Evolutionary conservation across 768 basidiomycete genomes (phyloP), one percentile per base, ranked within the genome.

Genomic region (Naematelia aurantialba): DNA sequence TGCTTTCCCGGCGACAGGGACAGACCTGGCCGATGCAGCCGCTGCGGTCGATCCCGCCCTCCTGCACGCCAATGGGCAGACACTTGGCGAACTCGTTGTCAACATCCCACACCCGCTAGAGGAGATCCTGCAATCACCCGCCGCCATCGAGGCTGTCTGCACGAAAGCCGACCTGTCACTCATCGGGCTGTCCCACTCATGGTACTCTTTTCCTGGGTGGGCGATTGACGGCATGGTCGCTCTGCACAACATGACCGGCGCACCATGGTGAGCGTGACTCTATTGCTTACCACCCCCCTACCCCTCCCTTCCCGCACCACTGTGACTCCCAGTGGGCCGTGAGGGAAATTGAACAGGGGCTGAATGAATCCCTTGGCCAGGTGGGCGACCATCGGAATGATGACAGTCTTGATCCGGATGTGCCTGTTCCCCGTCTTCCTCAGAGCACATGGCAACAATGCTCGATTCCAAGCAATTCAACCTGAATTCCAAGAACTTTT

Each of bases 371-470:
- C 55, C 17, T 39, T 30, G 14, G 19, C 12, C 29, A 73, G 72
- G 72, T 74, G 73, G 75, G 72, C 61, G 3, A 69, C 76, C 19
- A 77, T 77, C 56, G 67, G 68, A 22, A 59, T 67, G 13, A 56
- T 73, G 19, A 71, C 74, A 11, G 58, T 72, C 14, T 60, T 55
- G 25, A 62, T 75, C 48, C 84, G 64, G 85, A 79, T 66, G 26
- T 72, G 59, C 49, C 57, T 66, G 21, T 63, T 66, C 54, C 73
- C 63, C 54, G 67, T 67, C 56, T 65, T 89, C 85, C 65, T 85
- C 81, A 12, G 85, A 79, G 17, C 76, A 77, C 3, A 84, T 76
- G 74, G 91, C 87, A 61, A 85, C 85, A 83, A 91, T 85, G 82
- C 85, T 1, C 81, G 82, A 14, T 78, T 91, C 60, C 81, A 82